Conservation (phyloP, 2,329 filamentous ascomycete species). For the Endoconidiophora laricicola region DNA sequence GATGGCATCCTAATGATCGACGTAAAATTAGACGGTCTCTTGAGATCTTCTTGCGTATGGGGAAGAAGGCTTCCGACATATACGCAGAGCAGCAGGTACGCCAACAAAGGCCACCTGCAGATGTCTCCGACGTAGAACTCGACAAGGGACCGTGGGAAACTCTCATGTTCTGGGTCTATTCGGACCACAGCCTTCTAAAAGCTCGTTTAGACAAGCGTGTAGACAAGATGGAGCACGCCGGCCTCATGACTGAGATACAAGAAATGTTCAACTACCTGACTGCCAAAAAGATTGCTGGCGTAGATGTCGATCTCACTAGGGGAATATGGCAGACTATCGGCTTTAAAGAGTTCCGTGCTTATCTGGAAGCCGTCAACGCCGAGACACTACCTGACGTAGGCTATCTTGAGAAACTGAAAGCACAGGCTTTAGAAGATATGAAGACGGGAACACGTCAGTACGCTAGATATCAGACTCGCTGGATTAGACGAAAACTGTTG, state of each 20-base stretch:
- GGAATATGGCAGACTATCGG: constrained; percentile 97
- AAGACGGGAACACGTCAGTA: constrained; percentile 78
- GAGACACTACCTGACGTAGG: constrained; percentile 5
- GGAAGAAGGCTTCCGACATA: constrained; percentile 65
- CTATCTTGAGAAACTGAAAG: constrained; percentile 38
- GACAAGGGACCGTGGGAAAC: constrained; percentile 30
- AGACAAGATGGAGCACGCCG: constrained; percentile 58
- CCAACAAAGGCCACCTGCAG: constrained; percentile 4
- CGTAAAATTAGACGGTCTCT: constrained; percentile 81
- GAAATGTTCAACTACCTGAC: constrained; percentile 27
- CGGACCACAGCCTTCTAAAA: constrained; percentile 50
- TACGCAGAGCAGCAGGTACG: constrained; percentile 54
- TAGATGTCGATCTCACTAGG: constrained; percentile 49
- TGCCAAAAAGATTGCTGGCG: constrained; percentile 26
- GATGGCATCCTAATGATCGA: constrained; percentile 87
- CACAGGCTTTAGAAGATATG: constrained; percentile 51
- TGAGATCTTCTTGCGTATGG: constrained; percentile 76
- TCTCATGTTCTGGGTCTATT: constrained; percentile 76
- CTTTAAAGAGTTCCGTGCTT: constrained; percentile 76
- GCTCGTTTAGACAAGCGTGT: constrained; percentile 60
- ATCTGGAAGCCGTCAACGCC: constrained; percentile 34
- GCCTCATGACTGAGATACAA: constrained; percentile 32
- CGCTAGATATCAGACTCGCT: constrained; percentile 65
- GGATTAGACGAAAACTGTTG: constrained; percentile 73
- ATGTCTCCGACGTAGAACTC: neutral